Evolutionary conservation across 805 yeast genomes (phyloP), one percentile per base, ranked within the genome.

Genomic region (Kazachstania taianensis): DNA sequence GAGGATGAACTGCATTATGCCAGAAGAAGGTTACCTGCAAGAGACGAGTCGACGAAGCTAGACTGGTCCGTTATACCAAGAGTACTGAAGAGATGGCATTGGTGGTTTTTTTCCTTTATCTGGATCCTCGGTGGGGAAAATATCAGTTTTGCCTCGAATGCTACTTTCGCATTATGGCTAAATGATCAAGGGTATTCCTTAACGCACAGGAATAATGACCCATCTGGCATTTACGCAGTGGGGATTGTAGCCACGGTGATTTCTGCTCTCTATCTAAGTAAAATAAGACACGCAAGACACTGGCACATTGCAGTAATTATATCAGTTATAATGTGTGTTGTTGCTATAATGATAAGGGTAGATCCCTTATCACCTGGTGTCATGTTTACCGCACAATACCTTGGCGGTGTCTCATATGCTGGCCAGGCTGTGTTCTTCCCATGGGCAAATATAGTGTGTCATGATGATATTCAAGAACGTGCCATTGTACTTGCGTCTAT

Each of bases 401-500:
- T 73, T 2, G 64, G 75, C 26, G 80, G 79, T 10, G 48, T 69
- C 12, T 52, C 75, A 0, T 73, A 67, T 44, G 74, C 79, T 24
- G 79, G 77, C 4, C 81, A 75, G 41, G 70, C 81, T 0, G 63
- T 70, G 0, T 70, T 72, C 50, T 71, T 76, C 35, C 72, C 80
- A 0, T 75, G 81, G 81, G 78, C 78, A 3, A 75, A 75, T 44
- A 60, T 72, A 32, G 71, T 73, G 1, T 72, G 78, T 41, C 65
- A 69, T 22, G 65, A 71, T 41, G 83, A 78, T 51, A 52, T 72
- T 18, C 75, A 77, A 57, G 79, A 73, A 46, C 63, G 82, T 48
- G 79, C 82, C 0, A 61, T 77, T 32, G 78, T 75, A 1, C 57
- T 77, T 33, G 82, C 78, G 0, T 72, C 78, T 0, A 74, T 75